Conservation (phyloP, 345 rosid genomes). For the Cardamine chenopodiifolia region DNA sequence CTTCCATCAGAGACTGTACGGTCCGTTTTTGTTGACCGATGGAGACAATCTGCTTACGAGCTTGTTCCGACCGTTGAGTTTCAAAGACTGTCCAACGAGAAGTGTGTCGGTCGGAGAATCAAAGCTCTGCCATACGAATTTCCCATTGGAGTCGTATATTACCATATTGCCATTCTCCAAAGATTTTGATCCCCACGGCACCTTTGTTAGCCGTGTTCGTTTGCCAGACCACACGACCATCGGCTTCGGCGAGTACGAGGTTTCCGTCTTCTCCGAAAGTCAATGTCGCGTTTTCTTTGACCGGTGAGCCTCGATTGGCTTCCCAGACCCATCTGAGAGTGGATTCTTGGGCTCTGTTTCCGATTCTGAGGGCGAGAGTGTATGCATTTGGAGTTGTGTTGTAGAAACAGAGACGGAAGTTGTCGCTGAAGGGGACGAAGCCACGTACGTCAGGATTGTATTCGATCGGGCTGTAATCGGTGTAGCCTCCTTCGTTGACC, state of each 20-base stretch:
- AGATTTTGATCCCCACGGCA: conserved; percentile 54
- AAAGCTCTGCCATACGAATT: conserved; percentile 63
- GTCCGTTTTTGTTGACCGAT: conserved; percentile 44
- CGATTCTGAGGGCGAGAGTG: conserved; percentile 61
- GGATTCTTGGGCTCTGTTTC: conserved; percentile 43
- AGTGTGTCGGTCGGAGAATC: conserved; percentile 66
- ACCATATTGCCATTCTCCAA: conserved; percentile 68
- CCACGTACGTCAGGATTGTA: conserved; percentile 43
- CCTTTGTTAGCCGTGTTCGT: conserved; percentile 64
- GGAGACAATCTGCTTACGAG: conserved; percentile 58
- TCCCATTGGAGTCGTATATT: conserved; percentile 48
- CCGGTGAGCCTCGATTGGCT: conserved; percentile 67
- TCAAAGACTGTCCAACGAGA: conserved; percentile 56
- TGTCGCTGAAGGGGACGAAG: conserved; percentile 29
- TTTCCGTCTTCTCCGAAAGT: conserved; percentile 57
- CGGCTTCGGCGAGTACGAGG: conserved; percentile 57
- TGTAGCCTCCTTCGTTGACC: conserved; percentile 41
- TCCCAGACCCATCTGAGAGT: conserved; percentile 68
- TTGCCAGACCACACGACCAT: conserved; percentile 65
- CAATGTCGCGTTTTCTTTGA: conserved; percentile 60
- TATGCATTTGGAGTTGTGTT: conserved; percentile 65
- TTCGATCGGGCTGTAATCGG: conserved; percentile 38
- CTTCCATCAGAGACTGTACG: conserved; percentile 58
- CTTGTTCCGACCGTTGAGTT: conserved; percentile 38
- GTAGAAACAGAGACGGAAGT: conserved; percentile 63